Percentiles rank a stretch among this genome's conserved stretches.
These are phyloP conservation scores for Candida pseudoviswanathii DNA, from an alignment of 1,139 yeast species.

Conservation along the genomic window DNA sequence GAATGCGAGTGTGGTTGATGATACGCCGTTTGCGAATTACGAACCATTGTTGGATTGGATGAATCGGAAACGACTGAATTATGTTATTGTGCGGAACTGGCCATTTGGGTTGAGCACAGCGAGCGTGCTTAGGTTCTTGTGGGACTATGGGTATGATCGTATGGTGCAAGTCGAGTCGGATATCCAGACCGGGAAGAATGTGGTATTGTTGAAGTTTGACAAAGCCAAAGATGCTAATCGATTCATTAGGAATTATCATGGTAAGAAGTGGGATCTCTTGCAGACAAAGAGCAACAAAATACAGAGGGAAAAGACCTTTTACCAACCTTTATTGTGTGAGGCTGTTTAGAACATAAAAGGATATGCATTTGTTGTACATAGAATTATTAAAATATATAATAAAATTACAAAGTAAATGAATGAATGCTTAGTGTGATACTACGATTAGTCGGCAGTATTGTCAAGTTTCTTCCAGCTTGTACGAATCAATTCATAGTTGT, in stretches of 20 bases:
- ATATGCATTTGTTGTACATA: background rate
- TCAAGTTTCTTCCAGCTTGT: constrained; percentile 79
- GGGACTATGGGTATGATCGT: constrained; percentile 41
- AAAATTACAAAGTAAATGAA: too few relatives aligned
- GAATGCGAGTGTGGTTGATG: constrained; percentile 5
- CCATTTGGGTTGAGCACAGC: constrained; percentile 42
- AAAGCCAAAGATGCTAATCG: constrained; percentile 51
- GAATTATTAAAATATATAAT: background rate
- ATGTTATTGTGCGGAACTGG: constrained; percentile 40
- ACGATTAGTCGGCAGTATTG: constrained; percentile 7
- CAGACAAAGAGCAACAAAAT: constrained; percentile 16
- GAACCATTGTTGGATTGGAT: constrained; percentile 1
- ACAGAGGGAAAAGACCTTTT: constrained; percentile 25
- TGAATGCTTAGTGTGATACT: too few relatives aligned
- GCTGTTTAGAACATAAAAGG: constrained; percentile 21
- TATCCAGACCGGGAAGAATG: constrained; percentile 28
- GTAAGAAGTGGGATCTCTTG: constrained; percentile 43
- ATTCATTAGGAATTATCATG: constrained; percentile 58
- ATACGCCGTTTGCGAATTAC: background rate
- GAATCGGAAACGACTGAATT: constrained; percentile 8
- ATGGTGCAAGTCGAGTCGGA: constrained; percentile 28
- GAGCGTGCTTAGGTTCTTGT: constrained; percentile 34
- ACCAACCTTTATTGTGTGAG: constrained; percentile 46
- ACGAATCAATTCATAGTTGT: constrained; percentile 26
- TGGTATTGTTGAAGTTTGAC: constrained; percentile 49